phyloP scores from a whole-genome alignment of 1,284 basidiomycete genomes.

The Vanrija pseudolonga region DNA sequence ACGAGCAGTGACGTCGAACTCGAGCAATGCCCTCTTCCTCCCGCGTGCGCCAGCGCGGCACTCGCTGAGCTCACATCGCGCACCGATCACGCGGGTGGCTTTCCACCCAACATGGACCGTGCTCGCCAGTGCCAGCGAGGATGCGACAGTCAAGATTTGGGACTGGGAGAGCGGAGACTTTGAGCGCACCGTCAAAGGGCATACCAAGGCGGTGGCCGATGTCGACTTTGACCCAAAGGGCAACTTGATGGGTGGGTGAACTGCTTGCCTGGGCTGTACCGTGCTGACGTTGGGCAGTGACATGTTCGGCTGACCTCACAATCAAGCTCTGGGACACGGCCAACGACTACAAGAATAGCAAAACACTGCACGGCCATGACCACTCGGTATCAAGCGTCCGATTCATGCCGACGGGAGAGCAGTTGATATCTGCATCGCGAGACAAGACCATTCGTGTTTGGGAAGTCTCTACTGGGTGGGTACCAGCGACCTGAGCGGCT shows the following conservation, averaged over 20 bases:
- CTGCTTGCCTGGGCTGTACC: too few relatives aligned
- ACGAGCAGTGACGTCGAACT: conserved; percentile 50
- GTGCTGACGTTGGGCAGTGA: conserved; percentile 55
- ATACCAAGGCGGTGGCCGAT: conserved; percentile 83
- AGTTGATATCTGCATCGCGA: conserved; percentile 77
- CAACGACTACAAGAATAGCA: conserved; percentile 82
- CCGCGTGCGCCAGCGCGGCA: conserved; percentile 75
- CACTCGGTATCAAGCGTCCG: conserved; percentile 80
- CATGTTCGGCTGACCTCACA: conserved; percentile 82
- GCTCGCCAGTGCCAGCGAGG: conserved; percentile 79
- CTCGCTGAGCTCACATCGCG: conserved; percentile 73
- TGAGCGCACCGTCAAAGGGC: conserved; percentile 84
- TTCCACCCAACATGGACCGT: conserved; percentile 85
- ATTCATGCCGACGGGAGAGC: conserved; percentile 78
- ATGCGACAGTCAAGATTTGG: conserved; percentile 86
- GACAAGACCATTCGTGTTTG: conserved; percentile 83
- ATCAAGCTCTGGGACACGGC: conserved; percentile 88
- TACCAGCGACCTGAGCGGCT: neutral
- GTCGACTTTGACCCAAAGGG: conserved; percentile 85
- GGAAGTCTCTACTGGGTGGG: conserved; percentile 77
- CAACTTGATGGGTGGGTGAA: conserved; percentile 64
- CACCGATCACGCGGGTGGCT: conserved; percentile 69
- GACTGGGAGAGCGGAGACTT: conserved; percentile 94
- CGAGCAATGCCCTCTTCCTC: conserved; percentile 67
- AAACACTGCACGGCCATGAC: conserved; percentile 84